Evolutionary conservation across 2,329 filamentous ascomycete genomes (phyloP), one percentile per base, ranked within the genome.

Genomic region (Aspergillus costaricaensis): DNA sequence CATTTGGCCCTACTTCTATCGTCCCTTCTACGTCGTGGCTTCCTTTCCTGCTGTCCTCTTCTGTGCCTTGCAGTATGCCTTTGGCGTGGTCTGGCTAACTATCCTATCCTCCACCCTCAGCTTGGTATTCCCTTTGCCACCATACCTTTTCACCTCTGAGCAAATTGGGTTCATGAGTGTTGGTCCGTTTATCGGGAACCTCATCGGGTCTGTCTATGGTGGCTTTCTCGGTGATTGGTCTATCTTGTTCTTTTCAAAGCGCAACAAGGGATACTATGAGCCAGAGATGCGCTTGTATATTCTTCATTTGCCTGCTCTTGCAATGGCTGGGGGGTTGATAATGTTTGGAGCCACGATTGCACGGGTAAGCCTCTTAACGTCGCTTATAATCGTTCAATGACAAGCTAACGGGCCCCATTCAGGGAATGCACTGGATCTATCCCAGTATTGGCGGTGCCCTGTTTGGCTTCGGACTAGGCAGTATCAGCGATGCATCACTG

Each of bases 281-380:
- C 78, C 81, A 1, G 81, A 83, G 66, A 82, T 82, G 75, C 74
- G 80, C 2, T 70, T 82, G 5, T 79, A 73, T 43, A 73, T 70
- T 21, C 61, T 71, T 6, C 69, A 69, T 44, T 36, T 72, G 2
- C 76, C 77, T 30, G 73, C 78, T 55, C 48, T 81, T 5, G 58
- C 77, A 2, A 73, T 79, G 17, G 78, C 79, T 0, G 74, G 75
- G 2, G 80, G 79, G 0, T 65, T 81, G 53, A 71, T 81, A 15
- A 69, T 82, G 70, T 80, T 79, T 63, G 78, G 78, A 1, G 66
- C 65, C 0, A 79, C 77, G 0, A 66, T 75, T 3, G 70, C 71
- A 12, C 63, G 69, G 19, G 77, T 78, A 65, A 64, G 74, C 6
- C 64, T 36, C 5, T 3, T 2, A 36, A 4, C 4, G 7, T n/a